Evolutionary conservation across 2,329 filamentous ascomycete species (phyloP), one percentile per base, ranked within the genome.

Genomic region (Aspergillus hiratsukae): DNA sequence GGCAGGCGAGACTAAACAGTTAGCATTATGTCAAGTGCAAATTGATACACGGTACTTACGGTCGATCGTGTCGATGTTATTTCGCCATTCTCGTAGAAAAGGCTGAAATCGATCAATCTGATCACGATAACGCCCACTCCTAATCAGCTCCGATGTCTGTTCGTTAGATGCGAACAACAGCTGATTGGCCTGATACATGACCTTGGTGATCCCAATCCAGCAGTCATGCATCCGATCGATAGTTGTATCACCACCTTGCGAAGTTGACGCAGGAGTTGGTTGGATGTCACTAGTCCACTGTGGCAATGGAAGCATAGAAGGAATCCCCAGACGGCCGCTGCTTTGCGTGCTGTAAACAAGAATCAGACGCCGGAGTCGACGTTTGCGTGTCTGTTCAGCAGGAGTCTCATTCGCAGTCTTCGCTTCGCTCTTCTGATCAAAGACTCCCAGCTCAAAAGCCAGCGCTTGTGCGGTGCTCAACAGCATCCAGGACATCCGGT

Each of bases 401-500:
- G 67, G 63, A 4, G 71, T 61, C 54, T 76, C 76, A 78, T 57
- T 82, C 78, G 51, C 84, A 78, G 57, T 81, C 81, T 54, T 87
- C 73, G 64, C 85, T 70, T 92, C 89, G 56, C 89, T 90, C 61
- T 92, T 90, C 57, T 92, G 86, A 64, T 97, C 94, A 65, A 97
- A 99, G 2, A 99, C 91, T 10, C 94, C 94, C 31, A 99, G 84
- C 72, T 99, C 94, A 64, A 96, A 96, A 0, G 90, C 91, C 40
- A 97, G 79, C 1, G 91, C 89, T 78, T 93, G 89, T 14, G 91
- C 91, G 40, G 91, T 95, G 68, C 91, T 95, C 29, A 97, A 81
- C 14, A 97, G 79, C 91, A 97, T 97, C 93, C 93, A 97, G 69
- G 90, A 96, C 90, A 97, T 96, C 54, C 91, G 88, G 68, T 97